Conservation (phyloP, 202 grass and related monocot species). For the Bolboschoenoplectus hybrid region DNA sequence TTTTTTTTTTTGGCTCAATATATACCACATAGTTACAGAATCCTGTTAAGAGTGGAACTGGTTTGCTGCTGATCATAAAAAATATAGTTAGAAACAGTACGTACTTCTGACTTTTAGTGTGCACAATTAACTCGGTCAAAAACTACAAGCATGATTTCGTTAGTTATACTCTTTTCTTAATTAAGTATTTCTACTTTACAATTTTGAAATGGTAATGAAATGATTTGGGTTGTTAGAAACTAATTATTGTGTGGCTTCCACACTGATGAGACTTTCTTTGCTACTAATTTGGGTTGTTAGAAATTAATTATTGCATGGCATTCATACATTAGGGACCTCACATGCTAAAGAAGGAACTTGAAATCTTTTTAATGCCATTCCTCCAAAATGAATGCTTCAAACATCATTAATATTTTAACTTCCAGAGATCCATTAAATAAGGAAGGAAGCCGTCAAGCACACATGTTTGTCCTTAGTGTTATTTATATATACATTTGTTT, state of each 20-base stretch:
- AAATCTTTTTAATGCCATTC: background rate
- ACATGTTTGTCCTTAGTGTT: background rate
- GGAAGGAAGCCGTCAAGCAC: background rate
- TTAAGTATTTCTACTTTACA: background rate
- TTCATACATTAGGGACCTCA: background rate
- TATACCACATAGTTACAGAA: background rate
- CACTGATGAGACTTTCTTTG: background rate
- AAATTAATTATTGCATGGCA: background rate
- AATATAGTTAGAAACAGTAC: background rate
- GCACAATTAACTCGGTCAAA: background rate
- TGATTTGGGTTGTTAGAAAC: conserved; percentile 2
- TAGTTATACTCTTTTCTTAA: background rate
- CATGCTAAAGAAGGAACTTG: background rate
- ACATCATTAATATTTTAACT: background rate
- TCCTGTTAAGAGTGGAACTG: background rate
- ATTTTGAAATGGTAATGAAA: background rate
- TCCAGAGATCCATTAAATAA: background rate
- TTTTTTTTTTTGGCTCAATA: background rate
- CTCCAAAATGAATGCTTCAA: background rate
- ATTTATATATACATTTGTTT: background rate
- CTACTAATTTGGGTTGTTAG: conserved; percentile 7
- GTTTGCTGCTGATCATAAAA: background rate
- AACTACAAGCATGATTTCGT: background rate
- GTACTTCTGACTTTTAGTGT: background rate
- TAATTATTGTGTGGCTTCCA: conserved; percentile 1